Base-by-base conservation (phyloP, 2,329 filamentous ascomycete species). In the Didymella sp. region DNA sequence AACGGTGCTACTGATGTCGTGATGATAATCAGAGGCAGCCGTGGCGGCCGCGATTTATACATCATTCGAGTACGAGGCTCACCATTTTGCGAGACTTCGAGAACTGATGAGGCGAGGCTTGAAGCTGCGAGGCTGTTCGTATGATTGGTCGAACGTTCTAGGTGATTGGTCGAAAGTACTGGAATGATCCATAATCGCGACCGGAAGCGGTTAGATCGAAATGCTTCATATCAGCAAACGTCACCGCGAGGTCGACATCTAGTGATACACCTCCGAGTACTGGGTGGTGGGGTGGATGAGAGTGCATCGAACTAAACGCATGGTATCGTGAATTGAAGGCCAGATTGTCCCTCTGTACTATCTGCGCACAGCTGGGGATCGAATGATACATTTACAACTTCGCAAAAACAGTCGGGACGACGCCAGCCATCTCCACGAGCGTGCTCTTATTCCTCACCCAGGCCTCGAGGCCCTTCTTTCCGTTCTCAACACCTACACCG, bases 401-500 rank as follows among this genome's bases (percentile, higher is more conserved):
- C 0, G 71, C 65, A 62, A 95, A 96, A 0, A 92, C 88, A 8
- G 85, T 92, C 54, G 82, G 85, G 56, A 88, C 89, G 59, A 76
- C 81, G 30, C 89, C 89, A 38, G 87, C 86, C 82, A 93, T 89
- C 75, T 96, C 92, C 2, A 96, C 88, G 27, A 96, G 77, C 1
- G 91, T 96, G 76, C 91, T 96, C 82, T 95, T 96, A 67, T 93
- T 95, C 77, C 87, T 82, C 49, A 92, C 84, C 88, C 92, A 96
- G 3, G 90, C 89, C 75, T 90, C 88, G 51, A 96, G 82, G 0
- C 92, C 92, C 68, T 84, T 86, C 56, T 87, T 82, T 3, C 92
- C 92, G 74, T 96, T 96, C 81, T 96, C 92, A 1, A 96, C 87
- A 0, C 92, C 92, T 9, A 96, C 79, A 30, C 92, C 92, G 72